These are phyloP conservation scores for Erysiphe pulchra DNA, from an alignment of 2,329 filamentous ascomycete genomes.

Conservation along the genomic window DNA sequence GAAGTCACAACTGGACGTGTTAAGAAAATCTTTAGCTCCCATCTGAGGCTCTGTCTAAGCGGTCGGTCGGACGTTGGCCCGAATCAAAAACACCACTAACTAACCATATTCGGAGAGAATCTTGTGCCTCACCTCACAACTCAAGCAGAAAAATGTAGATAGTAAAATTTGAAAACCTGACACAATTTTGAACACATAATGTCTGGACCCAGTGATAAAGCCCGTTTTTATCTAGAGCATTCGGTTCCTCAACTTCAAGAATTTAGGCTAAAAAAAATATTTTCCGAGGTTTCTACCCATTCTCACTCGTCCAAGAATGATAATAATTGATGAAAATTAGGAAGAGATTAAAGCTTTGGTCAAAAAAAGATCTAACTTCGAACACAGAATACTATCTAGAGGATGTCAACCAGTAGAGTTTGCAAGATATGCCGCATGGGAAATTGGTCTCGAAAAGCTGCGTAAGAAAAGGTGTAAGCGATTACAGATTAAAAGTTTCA, in stretches of 20 bases:
- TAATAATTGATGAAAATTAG: conserved; percentile 16
- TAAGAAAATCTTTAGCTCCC: too few relatives aligned
- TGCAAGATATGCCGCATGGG: conserved; percentile 55
- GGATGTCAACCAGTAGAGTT: conserved; percentile 57
- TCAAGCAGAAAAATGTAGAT: too few relatives aligned
- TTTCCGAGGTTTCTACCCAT: conserved; percentile 34
- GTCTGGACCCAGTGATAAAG: conserved; percentile 75
- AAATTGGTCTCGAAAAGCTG: conserved; percentile 44
- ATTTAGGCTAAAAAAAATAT: conserved; percentile 78
- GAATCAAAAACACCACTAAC: too few relatives aligned
- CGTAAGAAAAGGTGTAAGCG: conserved; percentile 63
- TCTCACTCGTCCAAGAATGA: background rate
- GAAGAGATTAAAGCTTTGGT: conserved; percentile 79
- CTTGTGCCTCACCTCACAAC: too few relatives aligned
- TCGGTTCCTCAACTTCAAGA: conserved; percentile 79
- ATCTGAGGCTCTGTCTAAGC: too few relatives aligned
- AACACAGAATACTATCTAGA: conserved; percentile 69
- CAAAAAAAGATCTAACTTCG: conserved; percentile 74
- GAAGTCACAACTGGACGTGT: background rate
- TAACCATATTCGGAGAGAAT: too few relatives aligned
- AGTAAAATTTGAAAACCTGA: too few relatives aligned
- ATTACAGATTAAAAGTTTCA: conserved; percentile 44
- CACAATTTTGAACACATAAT: background rate
- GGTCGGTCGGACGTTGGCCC: too few relatives aligned
- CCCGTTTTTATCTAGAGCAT: conserved; percentile 81